A percentile compares a stretch with the other conserved stretches of the same genome.
Conservation (phyloP, 495 filamentous ascomycete species). For the Peziza echinospora region DNA sequence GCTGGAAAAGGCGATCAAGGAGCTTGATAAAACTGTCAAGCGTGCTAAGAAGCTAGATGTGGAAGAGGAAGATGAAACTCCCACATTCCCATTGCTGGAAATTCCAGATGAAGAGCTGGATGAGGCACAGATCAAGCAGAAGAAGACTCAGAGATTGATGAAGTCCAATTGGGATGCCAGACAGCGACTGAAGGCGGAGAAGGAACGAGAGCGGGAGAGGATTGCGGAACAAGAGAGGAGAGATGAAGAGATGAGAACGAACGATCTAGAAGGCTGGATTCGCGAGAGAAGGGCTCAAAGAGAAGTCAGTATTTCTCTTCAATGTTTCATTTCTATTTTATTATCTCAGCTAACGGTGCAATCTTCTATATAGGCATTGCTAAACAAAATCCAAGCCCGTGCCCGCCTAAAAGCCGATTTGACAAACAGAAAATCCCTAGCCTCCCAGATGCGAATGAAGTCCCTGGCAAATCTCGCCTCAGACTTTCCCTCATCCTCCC, state of each 20-base stretch:
- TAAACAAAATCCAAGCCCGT: slow-evolving; percentile 78
- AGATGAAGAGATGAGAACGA: slow-evolving; percentile 64
- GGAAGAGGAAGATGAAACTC: slow-evolving; percentile 50
- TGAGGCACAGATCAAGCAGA: slow-evolving; percentile 71
- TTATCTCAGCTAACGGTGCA: too few relatives aligned
- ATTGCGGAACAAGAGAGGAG: slow-evolving; percentile 58
- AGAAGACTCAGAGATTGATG: slow-evolving; percentile 73
- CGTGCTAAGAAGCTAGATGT: slow-evolving; percentile 81
- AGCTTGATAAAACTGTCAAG: slow-evolving; percentile 71
- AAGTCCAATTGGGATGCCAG: slow-evolving; percentile 88
- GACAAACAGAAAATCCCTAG: slow-evolving; percentile 85
- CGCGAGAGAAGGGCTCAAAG: slow-evolving; percentile 54
- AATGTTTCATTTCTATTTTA: neutral
- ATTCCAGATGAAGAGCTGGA: slow-evolving; percentile 80
- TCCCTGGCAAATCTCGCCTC: slow-evolving; percentile 89
- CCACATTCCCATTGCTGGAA: slow-evolving; percentile 58
- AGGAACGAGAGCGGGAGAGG: slow-evolving; percentile 70
- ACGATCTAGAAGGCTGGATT: slow-evolving; percentile 72
- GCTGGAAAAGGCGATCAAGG: slow-evolving; percentile 57
- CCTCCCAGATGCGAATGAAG: slow-evolving; percentile 93
- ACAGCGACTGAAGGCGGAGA: slow-evolving; percentile 79
- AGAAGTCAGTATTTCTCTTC: slow-evolving; percentile 24
- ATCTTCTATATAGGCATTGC: slow-evolving; percentile 26
- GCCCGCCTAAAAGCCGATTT: slow-evolving; percentile 79
- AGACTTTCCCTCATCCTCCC: slow-evolving; percentile 56